Evolutionary conservation across 2,329 filamentous ascomycete genomes (phyloP), one percentile per base, ranked within the genome.

Genomic region (Dactylella cylindrospora): DNA sequence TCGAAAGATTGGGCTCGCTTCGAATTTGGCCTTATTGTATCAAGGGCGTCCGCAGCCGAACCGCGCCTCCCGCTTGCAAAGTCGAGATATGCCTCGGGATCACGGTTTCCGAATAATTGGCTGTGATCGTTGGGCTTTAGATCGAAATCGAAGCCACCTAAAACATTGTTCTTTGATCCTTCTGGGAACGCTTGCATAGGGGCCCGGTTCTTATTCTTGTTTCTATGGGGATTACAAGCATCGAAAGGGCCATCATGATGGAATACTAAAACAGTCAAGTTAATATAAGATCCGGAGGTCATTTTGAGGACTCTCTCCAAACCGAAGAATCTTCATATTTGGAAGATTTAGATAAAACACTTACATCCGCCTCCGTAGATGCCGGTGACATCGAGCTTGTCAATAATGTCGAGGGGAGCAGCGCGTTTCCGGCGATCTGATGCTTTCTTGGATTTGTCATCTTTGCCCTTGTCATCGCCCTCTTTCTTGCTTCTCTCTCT

Each of bases 211-310:
- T 84, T 88, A 70, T 87, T 86, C 55, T 88, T 84, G 73, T 97
- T 98, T 66, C 93, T 88, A 72, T 95, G 87, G 3, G 93, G 90
- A 73, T 95, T 95, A 72, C 93, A 88, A 15, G 93, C 93, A 73
- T 98, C 93, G 70, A 96, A 98, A 3, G 93, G 93, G 0, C 93
- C 93, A 70, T 97, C 93, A 71, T 98, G 93, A 70, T 98, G 93
- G 74, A 97, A 95, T 67, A 95, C 90, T 95, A 69, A n/a, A 15
- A 25, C 28, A n/a, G n/a, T 36, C 8, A 22, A 12, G n/a, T 29
- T 8, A 38, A 28, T 38, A 51, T 22, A 22, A 29, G 9, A 33
- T 33, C n/a, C n/a, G n/a, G n/a, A n/a, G n/a, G n/a, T n/a, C 15
- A 4, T 3, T 46, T 13, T 36, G 29, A n/a, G n/a, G n/a, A n/a